Evolutionary conservation across 2,329 filamentous ascomycete genomes (phyloP).

Genomic region (Cladorrhinum sp.): DNA sequence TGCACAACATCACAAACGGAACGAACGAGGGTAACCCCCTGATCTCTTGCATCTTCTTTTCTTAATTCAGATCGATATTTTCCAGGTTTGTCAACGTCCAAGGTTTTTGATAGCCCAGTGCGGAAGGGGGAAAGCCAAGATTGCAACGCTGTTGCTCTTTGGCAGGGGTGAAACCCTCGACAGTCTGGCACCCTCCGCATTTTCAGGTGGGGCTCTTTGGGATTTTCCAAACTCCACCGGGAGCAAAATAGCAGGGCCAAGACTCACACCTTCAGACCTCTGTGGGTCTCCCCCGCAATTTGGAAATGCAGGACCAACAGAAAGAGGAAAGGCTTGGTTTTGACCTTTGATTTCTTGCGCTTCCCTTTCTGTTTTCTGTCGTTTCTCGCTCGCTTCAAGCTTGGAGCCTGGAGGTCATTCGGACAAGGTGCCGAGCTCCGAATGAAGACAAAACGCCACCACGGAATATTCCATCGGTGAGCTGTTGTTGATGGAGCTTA

Average conservation of each 20-base stretch:
- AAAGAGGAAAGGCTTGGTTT: constrained; percentile 7
- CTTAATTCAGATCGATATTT: neutral
- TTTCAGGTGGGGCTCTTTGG: neutral
- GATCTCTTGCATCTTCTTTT: constrained; percentile 3
- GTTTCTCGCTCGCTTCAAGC: neutral
- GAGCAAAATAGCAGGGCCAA: constrained; percentile 2
- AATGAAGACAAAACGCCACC: no score
- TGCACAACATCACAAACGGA: neutral
- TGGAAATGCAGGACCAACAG: constrained; percentile 5
- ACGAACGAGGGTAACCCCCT: neutral
- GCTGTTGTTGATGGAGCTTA: neutral
- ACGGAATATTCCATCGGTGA: neutral
- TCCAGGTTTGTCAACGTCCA: no score
- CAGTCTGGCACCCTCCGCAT: constrained; percentile 2
- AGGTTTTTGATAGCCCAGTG: neutral
- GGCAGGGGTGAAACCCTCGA: neutral
- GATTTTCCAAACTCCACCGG: neutral
- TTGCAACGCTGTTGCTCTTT: neutral
- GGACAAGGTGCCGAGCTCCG: neutral
- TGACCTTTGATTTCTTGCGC: constrained; percentile 1
- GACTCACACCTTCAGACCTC: neutral
- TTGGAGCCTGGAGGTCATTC: neutral
- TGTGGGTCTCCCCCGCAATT: constrained; percentile 8
- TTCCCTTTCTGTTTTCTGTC: neutral
- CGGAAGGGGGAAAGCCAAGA: neutral